Evolutionary conservation across 176 grass and related monocot genomes (phyloP).

Genomic region (Tuctoria greenei): DNA sequence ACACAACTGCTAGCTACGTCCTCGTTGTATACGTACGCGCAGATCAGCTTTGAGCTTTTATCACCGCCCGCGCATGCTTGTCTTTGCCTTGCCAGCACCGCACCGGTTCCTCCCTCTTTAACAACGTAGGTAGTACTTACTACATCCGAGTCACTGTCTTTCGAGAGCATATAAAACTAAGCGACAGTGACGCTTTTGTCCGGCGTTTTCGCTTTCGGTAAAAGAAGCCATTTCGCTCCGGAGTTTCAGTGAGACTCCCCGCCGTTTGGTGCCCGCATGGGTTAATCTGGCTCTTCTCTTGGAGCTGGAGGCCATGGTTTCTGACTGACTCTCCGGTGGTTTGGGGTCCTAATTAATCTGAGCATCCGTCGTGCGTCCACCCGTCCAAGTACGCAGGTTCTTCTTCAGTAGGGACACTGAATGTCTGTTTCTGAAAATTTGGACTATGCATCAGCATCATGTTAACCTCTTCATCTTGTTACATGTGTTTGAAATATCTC

Average conservation of each 20-base stretch:
- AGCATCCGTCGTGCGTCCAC: too few species aligned
- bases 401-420: background rate
- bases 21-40: slow-evolving; percentile 15
- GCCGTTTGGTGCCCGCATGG: slow-evolving; percentile 1
- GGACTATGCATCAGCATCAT: background rate
- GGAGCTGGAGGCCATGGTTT: slow-evolving; percentile 24
- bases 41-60: background rate
- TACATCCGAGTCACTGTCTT: background rate
- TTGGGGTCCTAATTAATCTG: background rate
- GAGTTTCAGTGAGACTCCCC: background rate
- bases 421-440: background rate
- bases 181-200: slow-evolving; percentile 16
- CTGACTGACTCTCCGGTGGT: background rate
- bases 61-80: slow-evolving; percentile 30
- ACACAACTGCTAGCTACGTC: background rate
- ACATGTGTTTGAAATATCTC: background rate
- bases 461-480: background rate
- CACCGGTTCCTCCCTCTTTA: background rate
- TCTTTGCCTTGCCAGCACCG: slow-evolving; percentile 21
- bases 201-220: slow-evolving; percentile 3
- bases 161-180: background rate
- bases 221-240: slow-evolving; percentile 3
- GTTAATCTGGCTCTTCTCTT: slow-evolving; percentile 22
- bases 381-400: background rate
- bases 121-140: too few species aligned